Evolutionary conservation across 2,329 filamentous ascomycete genomes (phyloP).

Genomic region (Ophiostoma novo-ulmi): DNA sequence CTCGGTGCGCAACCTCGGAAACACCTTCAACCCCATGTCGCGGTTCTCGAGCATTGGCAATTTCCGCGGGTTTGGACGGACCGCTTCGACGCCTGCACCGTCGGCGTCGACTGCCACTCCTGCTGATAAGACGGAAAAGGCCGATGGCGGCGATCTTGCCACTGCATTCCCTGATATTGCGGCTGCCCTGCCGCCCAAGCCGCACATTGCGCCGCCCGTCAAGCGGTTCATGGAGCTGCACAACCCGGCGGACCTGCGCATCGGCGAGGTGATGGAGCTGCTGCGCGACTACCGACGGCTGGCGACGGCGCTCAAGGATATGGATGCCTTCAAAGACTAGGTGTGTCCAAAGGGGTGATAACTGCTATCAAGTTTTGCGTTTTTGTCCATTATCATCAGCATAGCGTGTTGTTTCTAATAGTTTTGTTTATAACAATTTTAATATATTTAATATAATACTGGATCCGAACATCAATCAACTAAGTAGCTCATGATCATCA

Average conservation of each 20-base stretch:
- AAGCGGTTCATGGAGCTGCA: slow-evolving; percentile 68
- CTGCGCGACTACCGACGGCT: slow-evolving; percentile 70
- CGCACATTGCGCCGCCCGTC: slow-evolving; percentile 56
- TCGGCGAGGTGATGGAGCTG: slow-evolving; percentile 68
- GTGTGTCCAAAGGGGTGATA: neutral
- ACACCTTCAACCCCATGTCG: slow-evolving; percentile 75
- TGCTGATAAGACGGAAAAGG: neutral
- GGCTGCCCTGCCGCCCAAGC: slow-evolving; percentile 49
- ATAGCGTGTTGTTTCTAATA: neutral
- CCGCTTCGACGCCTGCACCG: slow-evolving; percentile 40
- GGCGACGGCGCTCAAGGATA: slow-evolving; percentile 58
- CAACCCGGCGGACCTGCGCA: slow-evolving; percentile 62
- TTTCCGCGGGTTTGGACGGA: slow-evolving; percentile 69
- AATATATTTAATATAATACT: neutral
- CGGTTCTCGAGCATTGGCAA: slow-evolving; percentile 68
- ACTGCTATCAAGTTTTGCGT: neutral
- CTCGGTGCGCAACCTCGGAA: slow-evolving; percentile 75
- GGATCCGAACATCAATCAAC: neutral
- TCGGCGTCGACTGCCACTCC: slow-evolving; percentile 33
- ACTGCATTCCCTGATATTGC: slow-evolving; percentile 58
- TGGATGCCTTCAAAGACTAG: slow-evolving; percentile 48
- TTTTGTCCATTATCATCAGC: neutral
- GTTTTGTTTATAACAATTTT: neutral
- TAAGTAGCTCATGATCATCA: too few species aligned
- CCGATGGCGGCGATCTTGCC: slow-evolving; percentile 52